phyloP scores from a whole-genome alignment of 345 rosid species.

The Garcia nutans region DNA sequence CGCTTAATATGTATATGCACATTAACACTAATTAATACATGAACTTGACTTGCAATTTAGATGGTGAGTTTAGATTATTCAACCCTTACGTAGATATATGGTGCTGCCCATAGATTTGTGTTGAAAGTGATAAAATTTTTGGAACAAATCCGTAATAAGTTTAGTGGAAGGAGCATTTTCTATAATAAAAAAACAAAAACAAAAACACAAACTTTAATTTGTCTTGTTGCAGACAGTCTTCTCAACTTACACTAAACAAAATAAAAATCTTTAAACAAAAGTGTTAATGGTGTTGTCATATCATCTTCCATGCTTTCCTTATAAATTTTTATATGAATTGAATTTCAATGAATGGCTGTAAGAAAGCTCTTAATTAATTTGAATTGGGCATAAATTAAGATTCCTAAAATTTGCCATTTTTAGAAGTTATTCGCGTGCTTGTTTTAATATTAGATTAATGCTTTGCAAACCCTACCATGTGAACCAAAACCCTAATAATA shows the following conservation, averaged over 20 bases:
- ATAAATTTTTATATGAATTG: constrained; percentile 8
- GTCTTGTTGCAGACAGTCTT: constrained; percentile 4
- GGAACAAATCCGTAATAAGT: background rate
- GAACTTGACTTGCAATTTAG: no score
- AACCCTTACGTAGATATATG: no score
- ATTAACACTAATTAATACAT: no score
- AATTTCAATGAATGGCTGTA: constrained; percentile 24
- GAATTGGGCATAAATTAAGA: constrained; percentile 8
- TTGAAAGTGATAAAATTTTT: no score
- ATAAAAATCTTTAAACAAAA: constrained; percentile 13
- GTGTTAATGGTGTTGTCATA: constrained; percentile 38
- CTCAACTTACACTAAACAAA: constrained; percentile 13
- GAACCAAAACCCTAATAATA: constrained; percentile 27
- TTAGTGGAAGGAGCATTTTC: constrained; percentile 45
- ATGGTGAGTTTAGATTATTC: no score
- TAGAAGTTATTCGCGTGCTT: constrained; percentile 39
- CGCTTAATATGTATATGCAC: no score
- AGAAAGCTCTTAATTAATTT: constrained; percentile 2
- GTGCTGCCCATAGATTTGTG: no score
- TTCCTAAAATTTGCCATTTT: constrained; percentile 22
- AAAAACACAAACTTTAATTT: background rate
- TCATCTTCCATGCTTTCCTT: constrained; percentile 31
- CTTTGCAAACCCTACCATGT: constrained; percentile 24
- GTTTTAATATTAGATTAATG: constrained; percentile 3
- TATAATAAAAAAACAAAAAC: background rate